phyloP scores from a whole-genome alignment of 768 basidiomycete genomes.

The Hygrophorus pudorinus region DNA sequence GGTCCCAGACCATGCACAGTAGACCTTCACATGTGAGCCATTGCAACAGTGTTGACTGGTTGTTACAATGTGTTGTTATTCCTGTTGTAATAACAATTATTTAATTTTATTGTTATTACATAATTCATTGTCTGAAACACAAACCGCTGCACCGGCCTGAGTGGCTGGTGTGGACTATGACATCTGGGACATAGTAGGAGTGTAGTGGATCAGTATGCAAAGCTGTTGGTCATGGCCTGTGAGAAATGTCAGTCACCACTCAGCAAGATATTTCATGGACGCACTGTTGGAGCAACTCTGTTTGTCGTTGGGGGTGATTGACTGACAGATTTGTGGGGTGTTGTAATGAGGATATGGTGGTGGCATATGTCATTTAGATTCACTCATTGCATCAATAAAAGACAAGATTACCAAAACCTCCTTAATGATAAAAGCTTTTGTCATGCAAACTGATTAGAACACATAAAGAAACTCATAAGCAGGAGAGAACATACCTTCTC shows the following conservation, averaged over 20 bases:
- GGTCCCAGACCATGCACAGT: no score
- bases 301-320: constrained; percentile 50
- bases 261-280: not conserved
- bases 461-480: not conserved
- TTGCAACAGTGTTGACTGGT: no score
- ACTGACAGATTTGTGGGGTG: constrained; percentile 43
- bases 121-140: no score
- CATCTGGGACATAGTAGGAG: no score
- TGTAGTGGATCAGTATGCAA: constrained; percentile 18
- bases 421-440: constrained; percentile 85
- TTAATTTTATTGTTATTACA: no score
- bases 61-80: no score
- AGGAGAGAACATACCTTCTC: constrained; percentile 44
- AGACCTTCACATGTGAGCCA: no score
- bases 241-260: constrained; percentile 4
- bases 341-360: constrained; percentile 8
- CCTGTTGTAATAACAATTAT: no score
- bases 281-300: constrained; percentile 32
- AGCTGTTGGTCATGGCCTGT: constrained; percentile 62
- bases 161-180: no score
- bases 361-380: not conserved
- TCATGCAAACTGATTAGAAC: constrained; percentile 35
- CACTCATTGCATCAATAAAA: constrained; percentile 55
- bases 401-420: constrained; percentile 45
- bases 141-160: no score